These are phyloP conservation scores for Penicillium crustosum DNA, from an alignment of 2,329 filamentous ascomycete species.

Conservation along the genomic window DNA sequence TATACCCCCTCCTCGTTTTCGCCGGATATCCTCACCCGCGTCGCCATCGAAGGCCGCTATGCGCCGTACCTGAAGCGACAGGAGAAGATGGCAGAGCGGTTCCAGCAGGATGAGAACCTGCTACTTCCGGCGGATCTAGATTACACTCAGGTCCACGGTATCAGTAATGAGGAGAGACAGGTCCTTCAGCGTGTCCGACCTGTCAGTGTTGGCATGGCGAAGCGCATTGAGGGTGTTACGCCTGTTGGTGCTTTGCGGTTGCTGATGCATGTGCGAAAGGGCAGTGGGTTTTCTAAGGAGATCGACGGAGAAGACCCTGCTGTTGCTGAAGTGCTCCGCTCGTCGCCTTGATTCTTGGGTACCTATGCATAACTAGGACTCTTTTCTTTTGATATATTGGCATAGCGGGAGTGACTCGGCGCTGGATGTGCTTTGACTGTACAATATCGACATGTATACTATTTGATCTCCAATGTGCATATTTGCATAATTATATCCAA, in stretches of 20 bases:
- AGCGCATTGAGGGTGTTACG: constrained; percentile 74
- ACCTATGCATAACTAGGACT: background rate
- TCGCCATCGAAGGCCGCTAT: constrained; percentile 80
- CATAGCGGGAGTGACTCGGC: constrained; percentile 23
- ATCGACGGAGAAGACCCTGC: constrained; percentile 11
- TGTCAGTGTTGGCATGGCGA: constrained; percentile 83
- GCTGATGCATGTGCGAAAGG: constrained; percentile 43
- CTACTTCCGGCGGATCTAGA: constrained; percentile 71
- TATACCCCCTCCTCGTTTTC: constrained; percentile 54
- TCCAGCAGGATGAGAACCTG: constrained; percentile 74
- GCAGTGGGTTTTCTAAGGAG: constrained; percentile 19
- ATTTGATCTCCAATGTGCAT: background rate
- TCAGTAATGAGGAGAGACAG: constrained; percentile 77
- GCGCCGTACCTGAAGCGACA: constrained; percentile 82
- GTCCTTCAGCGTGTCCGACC: constrained; percentile 70
- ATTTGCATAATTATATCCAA: background rate
- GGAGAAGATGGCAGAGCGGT: constrained; percentile 61
- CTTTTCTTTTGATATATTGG: constrained; percentile 11
- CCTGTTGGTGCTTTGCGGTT: constrained; percentile 47
- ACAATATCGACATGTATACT: constrained; percentile 11
- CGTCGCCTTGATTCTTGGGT: constrained; percentile 14
- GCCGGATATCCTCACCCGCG: constrained; percentile 62
- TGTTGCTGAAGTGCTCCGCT: constrained; percentile 14
- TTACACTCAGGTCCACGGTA: constrained; percentile 69
- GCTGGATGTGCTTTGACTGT: constrained; percentile 10